Conservation (phyloP, 441 rosid species). For the Euphorbia schlechtendalii region DNA sequence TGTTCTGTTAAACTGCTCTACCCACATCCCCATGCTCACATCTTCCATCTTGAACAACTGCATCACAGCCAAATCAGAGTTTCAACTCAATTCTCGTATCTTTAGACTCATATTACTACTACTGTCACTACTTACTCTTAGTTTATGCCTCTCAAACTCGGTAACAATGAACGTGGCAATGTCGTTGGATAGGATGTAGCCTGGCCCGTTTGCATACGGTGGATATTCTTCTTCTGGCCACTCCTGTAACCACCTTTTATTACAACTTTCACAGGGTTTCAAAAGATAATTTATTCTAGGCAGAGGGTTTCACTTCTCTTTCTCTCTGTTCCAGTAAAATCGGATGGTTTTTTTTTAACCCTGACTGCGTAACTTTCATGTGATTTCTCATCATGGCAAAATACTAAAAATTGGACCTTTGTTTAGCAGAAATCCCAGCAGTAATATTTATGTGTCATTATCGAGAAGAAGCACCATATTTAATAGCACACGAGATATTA, state of each 20-base stretch:
- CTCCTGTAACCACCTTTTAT: slow-evolving; percentile 43
- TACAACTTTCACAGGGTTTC: neutral
- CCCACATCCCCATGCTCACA: slow-evolving; percentile 99
- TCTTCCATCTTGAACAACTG: slow-evolving; percentile 98
- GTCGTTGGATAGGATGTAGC: slow-evolving; percentile 76
- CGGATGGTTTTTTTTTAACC: too few relatives aligned
- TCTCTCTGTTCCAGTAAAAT: too few relatives aligned
- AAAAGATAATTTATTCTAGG: neutral
- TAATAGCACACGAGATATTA: too few relatives aligned
- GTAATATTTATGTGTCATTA: too few relatives aligned
- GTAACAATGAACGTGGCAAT: slow-evolving; percentile 64
- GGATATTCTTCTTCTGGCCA: slow-evolving; percentile 99
- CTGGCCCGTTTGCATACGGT: slow-evolving; percentile 95
- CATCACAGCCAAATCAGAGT: neutral
- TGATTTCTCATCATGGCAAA: too few relatives aligned
- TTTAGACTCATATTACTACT: neutral
- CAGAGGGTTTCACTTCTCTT: too few relatives aligned
- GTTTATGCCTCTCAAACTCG: slow-evolving; percentile 68
- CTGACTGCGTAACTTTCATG: too few relatives aligned
- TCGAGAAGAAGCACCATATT: too few relatives aligned
- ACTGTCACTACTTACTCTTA: slow-evolving; percentile 45
- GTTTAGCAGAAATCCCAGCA: too few relatives aligned
- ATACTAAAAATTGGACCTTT: too few relatives aligned
- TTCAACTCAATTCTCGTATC: too few relatives aligned
- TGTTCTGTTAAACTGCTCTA: slow-evolving; percentile 73